These are phyloP conservation scores for Coccomyxa sp. DNA, from an alignment of 139 green algal species.

Conservation along the genomic window DNA sequence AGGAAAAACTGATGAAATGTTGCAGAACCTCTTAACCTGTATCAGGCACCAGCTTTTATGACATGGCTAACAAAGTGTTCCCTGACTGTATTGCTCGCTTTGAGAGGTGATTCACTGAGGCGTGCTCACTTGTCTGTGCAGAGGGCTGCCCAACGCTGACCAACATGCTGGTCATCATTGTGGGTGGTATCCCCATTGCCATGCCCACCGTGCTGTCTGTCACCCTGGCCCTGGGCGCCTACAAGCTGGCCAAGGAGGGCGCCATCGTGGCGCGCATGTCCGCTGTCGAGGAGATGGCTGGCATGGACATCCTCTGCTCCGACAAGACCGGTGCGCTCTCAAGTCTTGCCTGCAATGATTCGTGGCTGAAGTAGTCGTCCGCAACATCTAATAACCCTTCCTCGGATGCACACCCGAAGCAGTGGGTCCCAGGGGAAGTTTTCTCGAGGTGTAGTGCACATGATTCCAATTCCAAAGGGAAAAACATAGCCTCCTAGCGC, in stretches of 20 bases:
- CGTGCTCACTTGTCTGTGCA: constrained; percentile 15
- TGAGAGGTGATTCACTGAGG: too few relatives aligned
- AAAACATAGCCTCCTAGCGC: too few relatives aligned
- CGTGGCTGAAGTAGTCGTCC: neutral
- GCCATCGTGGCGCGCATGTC: constrained; percentile 87
- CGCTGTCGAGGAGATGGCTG: constrained; percentile 87
- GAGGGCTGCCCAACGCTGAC: constrained; percentile 71
- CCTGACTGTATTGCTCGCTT: too few relatives aligned
- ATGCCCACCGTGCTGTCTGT: constrained; percentile 89
- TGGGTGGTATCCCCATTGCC: constrained; percentile 89
- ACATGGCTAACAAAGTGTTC: too few relatives aligned
- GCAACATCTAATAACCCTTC: neutral
- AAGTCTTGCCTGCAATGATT: neutral
- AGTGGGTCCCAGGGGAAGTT: neutral
- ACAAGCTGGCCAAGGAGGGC: constrained; percentile 76
- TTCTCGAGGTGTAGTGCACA: neutral
- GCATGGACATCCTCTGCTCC: constrained; percentile 89
- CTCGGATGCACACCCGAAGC: neutral
- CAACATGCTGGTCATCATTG: constrained; percentile 88
- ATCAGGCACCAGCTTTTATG: too few relatives aligned
- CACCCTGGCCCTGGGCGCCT: constrained; percentile 82
- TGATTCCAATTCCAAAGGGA: too few relatives aligned
- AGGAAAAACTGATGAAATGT: too few relatives aligned
- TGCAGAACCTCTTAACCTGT: too few relatives aligned
- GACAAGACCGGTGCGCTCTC: constrained; percentile 72